Base-by-base conservation (phyloP, 129 eudicot genomes). In the Saposhnikovia divaricata region DNA sequence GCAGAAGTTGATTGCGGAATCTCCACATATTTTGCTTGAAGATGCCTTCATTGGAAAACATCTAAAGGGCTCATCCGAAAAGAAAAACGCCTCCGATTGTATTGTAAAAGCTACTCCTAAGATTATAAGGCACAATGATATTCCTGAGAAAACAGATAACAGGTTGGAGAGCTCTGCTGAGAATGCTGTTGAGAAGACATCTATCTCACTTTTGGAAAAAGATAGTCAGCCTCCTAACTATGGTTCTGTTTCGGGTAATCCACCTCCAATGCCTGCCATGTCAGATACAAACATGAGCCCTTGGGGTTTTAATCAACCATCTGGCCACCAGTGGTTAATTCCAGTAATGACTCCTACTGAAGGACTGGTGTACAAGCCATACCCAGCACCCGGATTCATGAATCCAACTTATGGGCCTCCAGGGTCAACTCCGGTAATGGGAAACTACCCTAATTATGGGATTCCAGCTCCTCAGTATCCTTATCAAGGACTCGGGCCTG, bases 271-370 rank as follows among this genome's bases (percentile, higher is more conserved):
- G 1, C 66, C 91, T 19, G 55, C 78, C 71, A 78, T 9, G 50
- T 18, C 72, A 44, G 97, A 91, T 39, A 82, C 80, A 15, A 86
- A 82, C 74, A 85, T 80, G 82, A 83, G 83, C 31, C 80, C 92
- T 23, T 90, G 96, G 93, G 76, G 84, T 72, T 86, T 75, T 75
- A 88, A 81, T 61, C 92, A 87, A 72, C 90, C 88, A 3, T 85
- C 87, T 51, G 93, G 89, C 25, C 96, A 90, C 79, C 99, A 96
- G 66, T 96, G 97, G 98, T 66, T 96, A 81, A 80, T 92, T 76
- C 98, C 99, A 0, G 98, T 96, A 31, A 90, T 96, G 97, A 78
- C 99, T 42, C 98, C 99, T 10, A 86, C 96, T 43, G 99, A 96
- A 87, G 98, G 99, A 71, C 96, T 96, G 2, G 89, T 96, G 2